Evolutionary conservation across 768 basidiomycete genomes (phyloP).

Genomic region (Russula foetens): DNA sequence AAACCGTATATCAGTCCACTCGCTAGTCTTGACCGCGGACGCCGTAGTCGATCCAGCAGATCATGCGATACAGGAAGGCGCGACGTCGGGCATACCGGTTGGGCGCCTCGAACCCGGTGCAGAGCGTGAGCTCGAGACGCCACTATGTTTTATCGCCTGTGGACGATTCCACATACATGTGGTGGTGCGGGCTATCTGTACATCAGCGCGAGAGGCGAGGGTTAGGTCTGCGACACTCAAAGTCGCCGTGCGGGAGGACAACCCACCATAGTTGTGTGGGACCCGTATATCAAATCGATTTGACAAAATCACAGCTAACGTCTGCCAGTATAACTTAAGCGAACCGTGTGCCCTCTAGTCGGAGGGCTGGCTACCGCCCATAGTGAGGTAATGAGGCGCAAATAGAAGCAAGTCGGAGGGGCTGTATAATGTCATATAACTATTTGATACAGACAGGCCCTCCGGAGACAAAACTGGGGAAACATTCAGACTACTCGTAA

Average conservation of each 20-base stretch:
- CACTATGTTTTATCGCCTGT: constrained; percentile 64
- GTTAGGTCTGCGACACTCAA: constrained; percentile 36
- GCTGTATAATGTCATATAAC: background rate
- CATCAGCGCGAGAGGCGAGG: constrained; percentile 3
- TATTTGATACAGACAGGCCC: constrained; percentile 1
- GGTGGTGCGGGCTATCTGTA: constrained; percentile 28
- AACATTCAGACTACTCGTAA: constrained; percentile 42
- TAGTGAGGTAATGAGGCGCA: background rate
- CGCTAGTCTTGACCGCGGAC: constrained; percentile 46
- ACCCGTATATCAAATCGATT: background rate
- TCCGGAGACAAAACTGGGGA: background rate
- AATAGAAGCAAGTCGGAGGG: background rate
- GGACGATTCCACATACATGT: constrained; percentile 51
- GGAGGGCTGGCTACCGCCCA: too few relatives aligned
- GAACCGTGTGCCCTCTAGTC: background rate
- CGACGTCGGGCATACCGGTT: constrained; percentile 49
- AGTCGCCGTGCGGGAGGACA: constrained; percentile 28
- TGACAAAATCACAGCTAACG: background rate
- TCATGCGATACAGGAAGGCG: constrained; percentile 64
- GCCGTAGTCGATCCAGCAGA: constrained; percentile 50
- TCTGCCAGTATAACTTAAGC: background rate
- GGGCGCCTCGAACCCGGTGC: constrained; percentile 54
- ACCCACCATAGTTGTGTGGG: constrained; percentile 4
- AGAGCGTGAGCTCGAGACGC: constrained; percentile 41
- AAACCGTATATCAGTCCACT: constrained; percentile 38